Evolutionary conservation across 495 filamentous ascomycete genomes (phyloP).

Genomic region (Articulospora tetracladia): DNA sequence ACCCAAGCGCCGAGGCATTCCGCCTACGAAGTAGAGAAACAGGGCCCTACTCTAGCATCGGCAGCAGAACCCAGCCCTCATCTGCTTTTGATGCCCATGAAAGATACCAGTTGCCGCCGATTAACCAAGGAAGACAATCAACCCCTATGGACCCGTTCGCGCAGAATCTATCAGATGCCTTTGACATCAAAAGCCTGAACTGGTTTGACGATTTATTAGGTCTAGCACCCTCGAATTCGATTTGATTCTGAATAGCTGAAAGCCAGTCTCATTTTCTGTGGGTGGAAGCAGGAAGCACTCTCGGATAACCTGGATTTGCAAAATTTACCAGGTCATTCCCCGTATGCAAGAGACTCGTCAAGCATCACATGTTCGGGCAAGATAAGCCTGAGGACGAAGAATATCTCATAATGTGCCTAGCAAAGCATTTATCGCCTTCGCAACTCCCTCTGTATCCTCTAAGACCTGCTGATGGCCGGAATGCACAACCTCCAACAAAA

Average conservation of each 20-base stretch:
- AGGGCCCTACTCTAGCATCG: background rate
- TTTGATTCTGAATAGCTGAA: background rate
- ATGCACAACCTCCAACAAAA: slow-evolving; percentile 18
- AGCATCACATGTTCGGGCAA: background rate
- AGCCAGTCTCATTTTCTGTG: background rate
- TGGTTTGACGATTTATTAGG: slow-evolving; percentile 14
- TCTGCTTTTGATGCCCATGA: background rate
- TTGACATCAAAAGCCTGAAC: slow-evolving; percentile 9
- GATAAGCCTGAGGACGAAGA: background rate
- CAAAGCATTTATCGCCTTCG: slow-evolving; percentile 14
- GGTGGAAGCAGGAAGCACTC: too few relatives aligned
- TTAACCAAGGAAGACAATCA: background rate
- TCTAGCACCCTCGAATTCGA: slow-evolving; percentile 1
- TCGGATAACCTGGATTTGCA: background rate
- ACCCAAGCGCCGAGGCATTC: background rate
- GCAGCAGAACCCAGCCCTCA: background rate
- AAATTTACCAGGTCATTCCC: too few relatives aligned
- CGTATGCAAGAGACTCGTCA: background rate
- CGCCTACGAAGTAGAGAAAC: background rate
- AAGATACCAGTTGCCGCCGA: background rate
- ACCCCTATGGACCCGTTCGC: background rate
- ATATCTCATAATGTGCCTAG: background rate
- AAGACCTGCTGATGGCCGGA: slow-evolving; percentile 27
- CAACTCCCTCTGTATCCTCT: slow-evolving; percentile 23
- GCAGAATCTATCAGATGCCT: slow-evolving; percentile 3